phyloP scores from a whole-genome alignment of 2,329 filamentous ascomycete genomes.

The Aspergillus sp. region DNA sequence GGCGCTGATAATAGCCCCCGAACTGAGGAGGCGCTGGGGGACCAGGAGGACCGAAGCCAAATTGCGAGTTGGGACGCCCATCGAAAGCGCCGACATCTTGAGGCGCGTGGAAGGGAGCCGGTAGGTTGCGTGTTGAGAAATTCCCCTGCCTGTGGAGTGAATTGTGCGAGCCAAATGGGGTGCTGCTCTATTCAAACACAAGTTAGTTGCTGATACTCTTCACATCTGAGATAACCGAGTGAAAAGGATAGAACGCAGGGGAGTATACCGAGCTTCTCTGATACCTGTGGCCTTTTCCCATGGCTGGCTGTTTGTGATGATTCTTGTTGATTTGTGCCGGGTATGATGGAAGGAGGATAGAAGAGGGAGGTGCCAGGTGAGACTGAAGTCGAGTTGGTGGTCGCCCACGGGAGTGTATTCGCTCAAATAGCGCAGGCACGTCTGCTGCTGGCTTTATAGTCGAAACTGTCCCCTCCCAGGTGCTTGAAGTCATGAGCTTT shows the following conservation, averaged over 20 bases:
- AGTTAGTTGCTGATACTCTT: neutral
- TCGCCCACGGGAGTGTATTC: neutral
- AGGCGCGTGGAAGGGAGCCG: neutral
- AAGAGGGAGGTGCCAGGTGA: neutral
- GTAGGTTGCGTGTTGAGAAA: neutral
- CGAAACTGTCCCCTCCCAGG: neutral
- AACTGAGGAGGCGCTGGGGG: neutral
- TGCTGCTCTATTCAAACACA: slow-evolving; percentile 1
- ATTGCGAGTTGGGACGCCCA: neutral
- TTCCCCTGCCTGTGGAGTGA: neutral
- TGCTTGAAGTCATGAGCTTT: neutral
- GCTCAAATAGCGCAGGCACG: slow-evolving; percentile 3
- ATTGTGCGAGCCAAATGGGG: neutral
- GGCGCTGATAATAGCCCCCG: neutral
- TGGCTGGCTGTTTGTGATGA: neutral
- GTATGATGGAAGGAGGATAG: neutral
- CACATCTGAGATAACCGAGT: neutral
- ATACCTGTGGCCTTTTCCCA: slow-evolving; percentile 2
- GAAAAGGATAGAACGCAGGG: neutral
- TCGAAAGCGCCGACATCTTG: neutral
- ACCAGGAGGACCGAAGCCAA: neutral
- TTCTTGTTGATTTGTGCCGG: neutral
- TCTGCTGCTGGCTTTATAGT: neutral
- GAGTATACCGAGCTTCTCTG: slow-evolving; percentile 6
- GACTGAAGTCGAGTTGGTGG: neutral